Percentiles rank a stretch among this genome's conserved stretches.
Evolutionary conservation across 2,329 filamentous ascomycete species (phyloP).

Genomic region (Xylariomycetidae sp.): DNA sequence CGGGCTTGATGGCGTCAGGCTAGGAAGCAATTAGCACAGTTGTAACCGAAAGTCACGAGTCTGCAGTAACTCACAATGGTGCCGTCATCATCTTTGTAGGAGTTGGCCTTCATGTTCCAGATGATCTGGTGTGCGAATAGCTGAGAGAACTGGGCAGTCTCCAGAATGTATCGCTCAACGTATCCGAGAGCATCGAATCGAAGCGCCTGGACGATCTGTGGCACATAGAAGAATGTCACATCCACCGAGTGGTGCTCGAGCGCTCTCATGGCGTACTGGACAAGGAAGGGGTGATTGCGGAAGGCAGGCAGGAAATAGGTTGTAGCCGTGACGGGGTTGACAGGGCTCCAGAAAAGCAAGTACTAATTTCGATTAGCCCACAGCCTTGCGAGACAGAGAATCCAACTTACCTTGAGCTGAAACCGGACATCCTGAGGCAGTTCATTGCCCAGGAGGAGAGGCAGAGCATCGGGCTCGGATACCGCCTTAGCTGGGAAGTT

Average conservation of each 20-base stretch:
- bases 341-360: conserved; percentile 84
- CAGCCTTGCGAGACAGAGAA: neutral
- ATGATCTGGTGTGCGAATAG: conserved; percentile 98
- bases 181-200: conserved; percentile 92
- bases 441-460: conserved; percentile 70
- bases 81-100: conserved; percentile 94
- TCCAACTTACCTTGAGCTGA: conserved; percentile 66
- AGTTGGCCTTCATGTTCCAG: conserved; percentile 99
- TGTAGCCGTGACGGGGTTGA: conserved; percentile 88
- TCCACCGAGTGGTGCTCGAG: conserved; percentile 94
- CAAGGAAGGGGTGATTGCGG: conserved; percentile 82
- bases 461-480: conserved; percentile 72
- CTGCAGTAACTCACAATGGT: conserved; percentile 56
- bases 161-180: conserved; percentile 91
- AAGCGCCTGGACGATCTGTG: conserved; percentile 92
- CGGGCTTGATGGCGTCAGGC: conserved; percentile 90
- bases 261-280: conserved; percentile 95
- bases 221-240: conserved; percentile 97
- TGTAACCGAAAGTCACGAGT: neutral
- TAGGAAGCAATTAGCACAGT: conserved; percentile 28
- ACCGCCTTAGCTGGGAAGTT: conserved; percentile 80
- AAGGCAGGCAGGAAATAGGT: conserved; percentile 91
- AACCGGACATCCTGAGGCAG: conserved; percentile 74
- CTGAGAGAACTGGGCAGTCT: conserved; percentile 97
- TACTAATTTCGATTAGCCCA: conserved; percentile 46